Evolutionary conservation across 2,329 filamentous ascomycete genomes (phyloP), one percentile per base, ranked within the genome.

Genomic region (Cordyceps fumosorosea): DNA sequence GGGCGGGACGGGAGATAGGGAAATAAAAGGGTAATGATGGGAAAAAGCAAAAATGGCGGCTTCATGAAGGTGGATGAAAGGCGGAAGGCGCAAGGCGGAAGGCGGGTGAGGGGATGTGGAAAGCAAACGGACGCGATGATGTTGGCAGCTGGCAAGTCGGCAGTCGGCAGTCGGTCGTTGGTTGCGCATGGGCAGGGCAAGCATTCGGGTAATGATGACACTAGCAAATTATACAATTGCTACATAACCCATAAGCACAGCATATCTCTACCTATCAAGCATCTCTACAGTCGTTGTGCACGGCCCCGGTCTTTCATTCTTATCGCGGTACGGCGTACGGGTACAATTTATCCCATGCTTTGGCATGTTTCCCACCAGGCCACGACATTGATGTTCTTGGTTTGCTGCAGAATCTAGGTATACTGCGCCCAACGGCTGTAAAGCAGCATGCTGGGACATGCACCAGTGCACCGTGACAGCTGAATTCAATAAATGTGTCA

Each of bases 1-100:
- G 4, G 26, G 26, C 50, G 37, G 47, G 26, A 45, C n/a, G 50
- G 40, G n/a, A 60, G 44, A 51, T 12, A 22, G 12, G 26, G 48
- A 29, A 60, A 53, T 12, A 22, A 42, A 50, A 10, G 47, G 34
- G 24, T 16, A 22, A 20, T 37, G 32, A 37, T 34, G 48, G 40
- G 14, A 22, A 53, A 60, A 60, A 60, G 51, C 50, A 60, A 60
- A 60, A 55, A 29, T 7, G 7, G 20, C 44, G 44, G n/a, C 7
- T 47, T 47, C 5, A 20, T 26, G 44, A 42, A 29, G 47, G 44
- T 52, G 56, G 32, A 42, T 22, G 29, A 18, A 12, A 14, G 34
- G 34, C 12, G 34, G 10, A 14, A 37, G 12, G 34, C 5, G 29
- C 5, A 6, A 29, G 29, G 29, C 26, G 29, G 29, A 6, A 29